A percentile compares a stretch with the other conserved stretches of the same genome.
Conservation (phyloP, 2,329 filamentous ascomycete species). For the Chrysoporthe puriensis region DNA sequence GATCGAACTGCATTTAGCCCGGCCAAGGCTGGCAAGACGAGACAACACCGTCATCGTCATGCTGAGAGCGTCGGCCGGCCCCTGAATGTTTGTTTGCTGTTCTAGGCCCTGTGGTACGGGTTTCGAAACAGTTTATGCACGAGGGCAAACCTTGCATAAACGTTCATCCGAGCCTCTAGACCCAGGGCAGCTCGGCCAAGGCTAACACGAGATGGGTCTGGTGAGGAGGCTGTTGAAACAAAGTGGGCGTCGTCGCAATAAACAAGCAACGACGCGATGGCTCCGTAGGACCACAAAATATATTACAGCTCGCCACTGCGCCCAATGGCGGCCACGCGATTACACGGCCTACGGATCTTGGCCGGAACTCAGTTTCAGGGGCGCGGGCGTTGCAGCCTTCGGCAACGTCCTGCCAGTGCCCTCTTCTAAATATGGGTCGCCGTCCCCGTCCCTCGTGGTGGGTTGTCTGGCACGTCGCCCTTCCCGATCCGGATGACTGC, state of each 20-base stretch:
- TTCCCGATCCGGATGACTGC: slow-evolving; percentile 13
- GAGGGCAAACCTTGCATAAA: slow-evolving; percentile 8
- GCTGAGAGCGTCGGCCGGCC: too few species aligned
- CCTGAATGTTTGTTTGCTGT: slow-evolving; percentile 1
- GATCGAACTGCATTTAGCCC: not conserved
- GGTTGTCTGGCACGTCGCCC: not conserved
- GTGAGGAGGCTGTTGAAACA: slow-evolving; percentile 16
- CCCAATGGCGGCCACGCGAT: slow-evolving; percentile 17
- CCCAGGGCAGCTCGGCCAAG: not conserved
- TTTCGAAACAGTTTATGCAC: slow-evolving; percentile 25
- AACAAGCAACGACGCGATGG: slow-evolving; percentile 17
- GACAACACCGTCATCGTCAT: not conserved
- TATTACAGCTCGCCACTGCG: not conserved
- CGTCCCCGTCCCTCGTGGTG: slow-evolving; percentile 1
- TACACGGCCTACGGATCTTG: slow-evolving; percentile 10
- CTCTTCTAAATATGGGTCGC: slow-evolving; percentile 12
- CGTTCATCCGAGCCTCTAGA: slow-evolving; percentile 12
- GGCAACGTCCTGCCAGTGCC: slow-evolving; percentile 5
- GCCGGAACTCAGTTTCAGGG: slow-evolving; percentile 25
- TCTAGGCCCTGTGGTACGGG: not conserved
- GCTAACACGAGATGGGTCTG: slow-evolving; percentile 2
- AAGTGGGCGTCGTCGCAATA: slow-evolving; percentile 13
- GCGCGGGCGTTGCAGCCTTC: slow-evolving; percentile 2
- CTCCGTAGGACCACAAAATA: not conserved
- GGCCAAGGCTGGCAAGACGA: not conserved